Evolutionary conservation across 2,329 filamentous ascomycete species (phyloP).

Genomic region (Penicillium crustosum): DNA sequence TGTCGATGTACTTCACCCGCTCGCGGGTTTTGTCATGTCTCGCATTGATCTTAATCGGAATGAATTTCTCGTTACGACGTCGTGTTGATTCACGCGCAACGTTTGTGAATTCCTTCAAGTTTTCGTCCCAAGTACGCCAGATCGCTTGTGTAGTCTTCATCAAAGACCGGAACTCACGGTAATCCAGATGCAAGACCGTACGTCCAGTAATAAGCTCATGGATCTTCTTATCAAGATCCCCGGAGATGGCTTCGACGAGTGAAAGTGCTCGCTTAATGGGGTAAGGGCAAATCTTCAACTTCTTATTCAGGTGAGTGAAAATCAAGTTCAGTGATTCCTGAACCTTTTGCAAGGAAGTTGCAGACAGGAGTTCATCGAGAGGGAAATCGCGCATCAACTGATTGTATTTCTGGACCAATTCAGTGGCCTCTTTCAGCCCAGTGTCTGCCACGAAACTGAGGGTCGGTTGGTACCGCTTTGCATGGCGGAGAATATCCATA

Average conservation of each 20-base stretch:
- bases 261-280: conserved; percentile 87
- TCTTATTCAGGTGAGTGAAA: conserved; percentile 95
- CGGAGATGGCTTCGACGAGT: conserved; percentile 95
- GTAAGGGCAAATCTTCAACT: conserved; percentile 93
- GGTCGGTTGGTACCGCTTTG: conserved; percentile 96
- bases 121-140: conserved; percentile 92
- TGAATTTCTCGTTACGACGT: conserved; percentile 94
- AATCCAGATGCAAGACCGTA: conserved; percentile 87
- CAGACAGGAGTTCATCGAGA: conserved; percentile 88
- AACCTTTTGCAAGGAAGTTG: conserved; percentile 82
- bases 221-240: conserved; percentile 82
- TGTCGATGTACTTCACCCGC: conserved; percentile 87
- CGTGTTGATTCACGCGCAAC: conserved; percentile 93
- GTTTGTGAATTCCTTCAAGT: conserved; percentile 96
- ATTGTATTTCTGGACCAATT: conserved; percentile 97
- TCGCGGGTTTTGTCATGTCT: conserved; percentile 87
- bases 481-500: conserved; percentile 91
- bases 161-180: conserved; percentile 80
- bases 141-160: conserved; percentile 83
- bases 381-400: conserved; percentile 98
- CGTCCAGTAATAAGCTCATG: conserved; percentile 83
- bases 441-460: conserved; percentile 97
- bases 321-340: conserved; percentile 87
- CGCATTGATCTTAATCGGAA: conserved; percentile 92
- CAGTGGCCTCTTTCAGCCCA: conserved; percentile 90